Evolutionary conservation across 2,329 filamentous ascomycete genomes (phyloP).

Genomic region (Dactylellina sp.): DNA sequence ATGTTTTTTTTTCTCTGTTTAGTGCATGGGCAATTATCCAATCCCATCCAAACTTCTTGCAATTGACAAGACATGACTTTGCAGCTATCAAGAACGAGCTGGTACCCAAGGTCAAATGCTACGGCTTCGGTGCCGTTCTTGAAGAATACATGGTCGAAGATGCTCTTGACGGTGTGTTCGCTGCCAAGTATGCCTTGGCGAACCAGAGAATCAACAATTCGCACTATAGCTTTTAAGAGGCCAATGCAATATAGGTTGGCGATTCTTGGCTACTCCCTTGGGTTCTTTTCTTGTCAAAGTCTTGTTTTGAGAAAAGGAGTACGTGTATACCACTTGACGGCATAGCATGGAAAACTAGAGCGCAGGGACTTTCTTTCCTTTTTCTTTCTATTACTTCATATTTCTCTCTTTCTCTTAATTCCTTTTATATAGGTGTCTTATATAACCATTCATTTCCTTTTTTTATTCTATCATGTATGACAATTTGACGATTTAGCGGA

Average conservation of each 20-base stretch:
- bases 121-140: conserved; percentile 78
- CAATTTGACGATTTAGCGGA: conserved; percentile 47
- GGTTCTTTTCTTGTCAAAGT: background rate
- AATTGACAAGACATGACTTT: conserved; percentile 77
- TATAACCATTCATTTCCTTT: conserved; percentile 33
- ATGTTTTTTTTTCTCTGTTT: conserved; percentile 2
- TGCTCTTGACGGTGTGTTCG: conserved; percentile 78
- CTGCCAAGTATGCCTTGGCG: conserved; percentile 67
- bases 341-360: conserved; percentile 8
- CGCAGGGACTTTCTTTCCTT: conserved; percentile 7
- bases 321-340: conserved; percentile 19
- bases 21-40: conserved; percentile 92
- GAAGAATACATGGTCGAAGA: conserved; percentile 79
- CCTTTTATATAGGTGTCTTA: conserved; percentile 35
- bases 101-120: conserved; percentile 84
- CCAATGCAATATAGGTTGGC: background rate
- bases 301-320: conserved; percentile 6
- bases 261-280: too few species aligned
- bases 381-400: conserved; percentile 2
- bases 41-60: conserved; percentile 75
- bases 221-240: conserved; percentile 50
- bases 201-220: conserved; percentile 54
- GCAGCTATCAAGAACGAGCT: conserved; percentile 78
- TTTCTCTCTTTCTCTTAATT: conserved; percentile 19
- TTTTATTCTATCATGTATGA: conserved; percentile 17